Conservation (phyloP, 2,329 filamentous ascomycete genomes). For the Drechslera avenae region DNA sequence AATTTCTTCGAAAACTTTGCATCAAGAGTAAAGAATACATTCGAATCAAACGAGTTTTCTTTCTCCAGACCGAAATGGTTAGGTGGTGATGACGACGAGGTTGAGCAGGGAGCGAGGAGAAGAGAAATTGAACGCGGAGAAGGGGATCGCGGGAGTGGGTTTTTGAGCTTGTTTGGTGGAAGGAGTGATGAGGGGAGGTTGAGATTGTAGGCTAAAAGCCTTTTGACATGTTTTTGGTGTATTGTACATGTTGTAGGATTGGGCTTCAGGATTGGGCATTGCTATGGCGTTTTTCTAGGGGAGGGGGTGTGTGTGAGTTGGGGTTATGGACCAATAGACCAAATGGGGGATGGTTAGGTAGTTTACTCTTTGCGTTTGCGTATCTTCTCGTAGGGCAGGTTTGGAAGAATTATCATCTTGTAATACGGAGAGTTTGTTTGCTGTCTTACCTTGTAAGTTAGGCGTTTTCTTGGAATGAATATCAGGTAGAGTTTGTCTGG, state of each 20-base stretch:
- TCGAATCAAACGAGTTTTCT: constrained; percentile 68
- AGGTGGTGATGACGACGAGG: constrained; percentile 58
- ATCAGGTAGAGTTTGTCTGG: no score
- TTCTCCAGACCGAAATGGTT: constrained; percentile 78
- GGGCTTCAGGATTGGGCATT: neutral
- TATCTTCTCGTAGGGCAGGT: no score
- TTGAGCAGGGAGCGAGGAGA: constrained; percentile 14
- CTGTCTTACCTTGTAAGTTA: no score
- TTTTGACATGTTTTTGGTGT: no score
- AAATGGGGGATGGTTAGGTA: no score
- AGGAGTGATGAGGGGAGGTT: constrained; percentile 41
- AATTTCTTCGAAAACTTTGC: constrained; percentile 82
- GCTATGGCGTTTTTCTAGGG: neutral
- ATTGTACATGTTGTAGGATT: neutral
- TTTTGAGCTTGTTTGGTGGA: constrained; percentile 43
- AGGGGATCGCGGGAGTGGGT: constrained; percentile 23
- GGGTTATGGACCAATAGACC: no score
- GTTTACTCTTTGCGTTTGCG: no score
- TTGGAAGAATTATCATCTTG: no score
- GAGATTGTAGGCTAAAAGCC: constrained; percentile 27
- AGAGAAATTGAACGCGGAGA: constrained; percentile 10
- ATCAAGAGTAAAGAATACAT: constrained; percentile 87
- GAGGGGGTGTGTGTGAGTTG: no score
- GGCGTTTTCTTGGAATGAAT: no score
- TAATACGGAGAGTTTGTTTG: no score